Evolutionary conservation across 371 early-diverging fungal genomes (phyloP).

Genomic region (Encephalitozoon intestinalis): DNA sequence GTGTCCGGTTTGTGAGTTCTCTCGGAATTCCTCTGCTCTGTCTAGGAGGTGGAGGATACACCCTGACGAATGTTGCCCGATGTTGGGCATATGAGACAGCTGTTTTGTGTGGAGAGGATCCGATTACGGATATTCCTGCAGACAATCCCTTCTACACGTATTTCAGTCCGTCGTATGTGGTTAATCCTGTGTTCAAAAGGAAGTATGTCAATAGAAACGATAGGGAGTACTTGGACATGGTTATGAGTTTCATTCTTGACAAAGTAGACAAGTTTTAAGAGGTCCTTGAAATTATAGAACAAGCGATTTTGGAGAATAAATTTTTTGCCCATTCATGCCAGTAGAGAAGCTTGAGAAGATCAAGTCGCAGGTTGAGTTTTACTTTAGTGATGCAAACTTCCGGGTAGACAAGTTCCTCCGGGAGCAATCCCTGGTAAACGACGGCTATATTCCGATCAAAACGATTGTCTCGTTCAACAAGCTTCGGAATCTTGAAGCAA

Average conservation of each 20-base stretch:
- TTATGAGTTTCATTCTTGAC: constrained; percentile 44
- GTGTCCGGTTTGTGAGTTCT: constrained; percentile 72
- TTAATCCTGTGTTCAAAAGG: constrained; percentile 13
- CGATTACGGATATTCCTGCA: constrained; percentile 55
- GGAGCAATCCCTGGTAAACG: constrained; percentile 34
- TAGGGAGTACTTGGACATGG: constrained; percentile 49
- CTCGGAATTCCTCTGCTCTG: constrained; percentile 73
- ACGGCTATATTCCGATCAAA: constrained; percentile 45
- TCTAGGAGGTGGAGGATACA: constrained; percentile 87
- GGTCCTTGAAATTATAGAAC: neutral
- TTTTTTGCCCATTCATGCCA: neutral
- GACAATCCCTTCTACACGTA: constrained; percentile 57
- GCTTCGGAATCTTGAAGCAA: constrained; percentile 39
- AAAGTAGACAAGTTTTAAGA: constrained; percentile 43
- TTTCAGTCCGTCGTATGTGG: constrained; percentile 51
- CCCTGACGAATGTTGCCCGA: constrained; percentile 77
- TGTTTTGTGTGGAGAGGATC: constrained; percentile 70
- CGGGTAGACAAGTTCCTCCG: constrained; percentile 56
- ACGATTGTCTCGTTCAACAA: constrained; percentile 54
- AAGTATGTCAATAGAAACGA: constrained; percentile 42
- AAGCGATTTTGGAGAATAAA: neutral
- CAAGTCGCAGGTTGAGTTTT: constrained; percentile 59
- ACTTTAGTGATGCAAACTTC: constrained; percentile 61
- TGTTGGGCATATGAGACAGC: constrained; percentile 94
- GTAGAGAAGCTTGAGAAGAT: constrained; percentile 33